Conservation (phyloP, 805 yeast genomes). For the Yarrowia yakushimensis region DNA sequence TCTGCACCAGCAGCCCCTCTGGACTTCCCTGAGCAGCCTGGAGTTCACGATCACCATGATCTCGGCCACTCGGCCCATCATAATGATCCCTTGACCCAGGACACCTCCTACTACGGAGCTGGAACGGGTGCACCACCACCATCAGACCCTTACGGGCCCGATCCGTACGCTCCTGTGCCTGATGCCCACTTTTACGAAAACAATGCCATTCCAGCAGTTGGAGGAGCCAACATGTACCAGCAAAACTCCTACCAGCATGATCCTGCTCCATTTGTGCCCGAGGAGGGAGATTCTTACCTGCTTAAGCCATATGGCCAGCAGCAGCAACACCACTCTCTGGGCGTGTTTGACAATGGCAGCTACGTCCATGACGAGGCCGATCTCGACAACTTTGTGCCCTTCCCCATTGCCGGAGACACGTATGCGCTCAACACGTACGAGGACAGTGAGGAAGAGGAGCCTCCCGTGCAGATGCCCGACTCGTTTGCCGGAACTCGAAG, state of each 20-base stretch:
- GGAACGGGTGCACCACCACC: not conserved
- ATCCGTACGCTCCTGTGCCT: slow-evolving; percentile 3
- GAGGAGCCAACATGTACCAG: slow-evolving; percentile 4
- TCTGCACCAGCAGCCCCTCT: not conserved
- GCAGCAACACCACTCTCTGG: slow-evolving; percentile 26
- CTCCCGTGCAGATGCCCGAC: slow-evolving; percentile 18
- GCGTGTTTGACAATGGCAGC: slow-evolving; percentile 26
- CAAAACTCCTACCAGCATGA: slow-evolving; percentile 4
- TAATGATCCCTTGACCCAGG: not conserved
- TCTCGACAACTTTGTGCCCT: slow-evolving; percentile 35
- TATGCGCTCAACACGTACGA: slow-evolving; percentile 39
- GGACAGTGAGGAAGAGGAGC: slow-evolving; percentile 29
- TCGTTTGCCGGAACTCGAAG: slow-evolving; percentile 26
- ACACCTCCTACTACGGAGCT: not conserved
- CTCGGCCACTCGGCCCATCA: not conserved
- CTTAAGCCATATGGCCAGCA: slow-evolving; percentile 21
- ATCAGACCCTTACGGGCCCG: not conserved
- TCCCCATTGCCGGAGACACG: slow-evolving; percentile 41
- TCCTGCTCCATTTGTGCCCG: slow-evolving; percentile 8
- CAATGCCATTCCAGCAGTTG: not conserved
- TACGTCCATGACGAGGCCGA: slow-evolving; percentile 34
- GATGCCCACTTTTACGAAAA: slow-evolving; percentile 17
- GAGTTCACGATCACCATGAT: not conserved
- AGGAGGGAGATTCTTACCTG: slow-evolving; percentile 17
- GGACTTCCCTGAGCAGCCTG: slow-evolving; percentile 5